Percentiles rank a stretch among this genome's conserved stretches.
Conservation (phyloP, 2,329 filamentous ascomycete genomes). For the Botrytis cinerea region DNA sequence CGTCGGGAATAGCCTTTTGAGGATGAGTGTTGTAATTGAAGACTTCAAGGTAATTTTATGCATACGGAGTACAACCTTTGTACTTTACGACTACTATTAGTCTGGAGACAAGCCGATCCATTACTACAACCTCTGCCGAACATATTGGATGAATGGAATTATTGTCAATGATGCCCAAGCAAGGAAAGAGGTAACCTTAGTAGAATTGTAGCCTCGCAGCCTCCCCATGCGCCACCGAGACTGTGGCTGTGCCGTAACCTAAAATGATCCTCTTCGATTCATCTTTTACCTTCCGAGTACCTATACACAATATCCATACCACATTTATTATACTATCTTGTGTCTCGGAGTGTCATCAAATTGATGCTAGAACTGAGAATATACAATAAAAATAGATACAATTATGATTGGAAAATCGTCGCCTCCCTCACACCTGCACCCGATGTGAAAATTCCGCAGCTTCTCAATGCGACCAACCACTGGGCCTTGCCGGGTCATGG, state of each 20-base stretch:
- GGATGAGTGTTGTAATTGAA: conserved; percentile 4
- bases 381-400: neutral
- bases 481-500: neutral
- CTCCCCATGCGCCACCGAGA: neutral
- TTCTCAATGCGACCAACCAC: neutral
- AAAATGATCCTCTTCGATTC: neutral
- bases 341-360: neutral
- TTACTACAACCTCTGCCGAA: neutral
- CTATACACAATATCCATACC: neutral
- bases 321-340: neutral
- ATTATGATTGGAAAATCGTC: neutral
- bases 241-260: neutral
- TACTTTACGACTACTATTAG: neutral
- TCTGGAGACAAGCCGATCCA: neutral
- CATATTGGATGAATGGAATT: neutral
- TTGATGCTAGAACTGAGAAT: neutral
- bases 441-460: neutral
- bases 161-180: conserved; percentile 2
- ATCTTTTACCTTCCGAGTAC: neutral
- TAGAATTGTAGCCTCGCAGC: conserved; percentile 10
- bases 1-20: conserved; percentile 1
- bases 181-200: neutral
- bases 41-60: neutral
- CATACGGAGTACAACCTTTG: conserved; percentile 15
- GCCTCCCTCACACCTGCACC: no score